A percentile compares a stretch with the other conserved stretches of the same genome.
Conservation (phyloP, 805 yeast genomes). For the Maudiozyma turicensis region DNA sequence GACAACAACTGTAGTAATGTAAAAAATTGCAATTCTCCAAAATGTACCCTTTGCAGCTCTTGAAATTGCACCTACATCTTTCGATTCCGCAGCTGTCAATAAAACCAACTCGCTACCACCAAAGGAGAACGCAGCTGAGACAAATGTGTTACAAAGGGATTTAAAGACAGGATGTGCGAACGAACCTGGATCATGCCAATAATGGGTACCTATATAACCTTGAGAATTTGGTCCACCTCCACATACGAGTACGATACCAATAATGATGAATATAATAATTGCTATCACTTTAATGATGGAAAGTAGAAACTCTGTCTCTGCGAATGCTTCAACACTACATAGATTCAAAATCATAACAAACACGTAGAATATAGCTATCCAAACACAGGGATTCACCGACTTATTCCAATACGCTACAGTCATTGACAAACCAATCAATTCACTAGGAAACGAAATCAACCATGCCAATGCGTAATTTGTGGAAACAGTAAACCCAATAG, state of each 20-base stretch:
- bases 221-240: slow-evolving; percentile 35
- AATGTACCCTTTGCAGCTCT: slow-evolving; percentile 64
- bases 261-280: slow-evolving; percentile 40
- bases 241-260: slow-evolving; percentile 38
- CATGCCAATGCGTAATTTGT: slow-evolving; percentile 44
- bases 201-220: slow-evolving; percentile 10
- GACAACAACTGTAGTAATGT: slow-evolving; percentile 43
- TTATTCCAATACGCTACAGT: slow-evolving; percentile 39
- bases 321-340: slow-evolving; percentile 42
- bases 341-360: slow-evolving; percentile 36
- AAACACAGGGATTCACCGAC: slow-evolving; percentile 33
- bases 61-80: slow-evolving; percentile 46
- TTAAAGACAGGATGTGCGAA: slow-evolving; percentile 52
- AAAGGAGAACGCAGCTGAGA: slow-evolving; percentile 64
- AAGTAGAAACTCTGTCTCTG: slow-evolving; percentile 40
- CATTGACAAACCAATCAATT: slow-evolving; percentile 40
- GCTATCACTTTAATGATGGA: slow-evolving; percentile 39
- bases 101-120: slow-evolving; percentile 67
- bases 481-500: slow-evolving; percentile 47
- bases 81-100: slow-evolving; percentile 66
- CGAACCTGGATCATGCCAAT: slow-evolving; percentile 46
- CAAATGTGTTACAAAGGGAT: slow-evolving; percentile 20
- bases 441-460: slow-evolving; percentile 39
- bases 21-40: slow-evolving; percentile 49
- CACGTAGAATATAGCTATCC: slow-evolving; percentile 37